Evolutionary conservation across 306 rosid species (phyloP), one percentile per base, ranked within the genome.

Genomic region (Cyamopsis tetragonoloba): DNA sequence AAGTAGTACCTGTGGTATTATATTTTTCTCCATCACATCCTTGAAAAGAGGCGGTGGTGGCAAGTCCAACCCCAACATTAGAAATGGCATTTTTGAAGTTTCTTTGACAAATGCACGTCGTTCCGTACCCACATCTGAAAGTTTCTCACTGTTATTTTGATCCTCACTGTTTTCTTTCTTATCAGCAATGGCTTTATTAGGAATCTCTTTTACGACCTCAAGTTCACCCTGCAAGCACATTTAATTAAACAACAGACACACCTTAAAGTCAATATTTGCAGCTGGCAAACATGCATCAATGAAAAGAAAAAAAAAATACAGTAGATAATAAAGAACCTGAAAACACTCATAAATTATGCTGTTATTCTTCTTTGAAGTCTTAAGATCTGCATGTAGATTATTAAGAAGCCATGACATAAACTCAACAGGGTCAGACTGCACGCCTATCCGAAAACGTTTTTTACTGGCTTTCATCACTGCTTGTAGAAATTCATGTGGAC

Each of bases 391-490:
- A 74, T 93, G 98, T 53, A 93, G 86, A 3, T 87, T 93, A 65
- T 93, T 93, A 56, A 93, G 97, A 77, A 93, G 91, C 98, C 97
- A 93, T 8, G 98, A 89, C 79, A 93, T 90, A 56, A 93, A 93
- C 77, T 89, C 98, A 35, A 93, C 98, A 6, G 98, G 98, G 46
- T 93, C 98, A 64, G 97, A 93, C 58, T 90, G 98, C 0, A 68
- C 85, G 38, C 98, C 98, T 49, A 93, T 89, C 62, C 96, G 79
- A 72, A 93, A 93, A 37, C 89, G 65, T 75, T 93, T 93, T 67
- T 89, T 89, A 79, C 98, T 93, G 58, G 98, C 88, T 85, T 89
- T 90, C 98, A 93, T 93, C 70, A 93, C 97, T 30, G 98, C 98
- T 77, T 93, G 99, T 34, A 93, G 86, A 80, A 93, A 90, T 70